These are phyloP conservation scores for Dalbergia cultrata DNA, from an alignment of 306 rosid species.

Conservation along the genomic window DNA sequence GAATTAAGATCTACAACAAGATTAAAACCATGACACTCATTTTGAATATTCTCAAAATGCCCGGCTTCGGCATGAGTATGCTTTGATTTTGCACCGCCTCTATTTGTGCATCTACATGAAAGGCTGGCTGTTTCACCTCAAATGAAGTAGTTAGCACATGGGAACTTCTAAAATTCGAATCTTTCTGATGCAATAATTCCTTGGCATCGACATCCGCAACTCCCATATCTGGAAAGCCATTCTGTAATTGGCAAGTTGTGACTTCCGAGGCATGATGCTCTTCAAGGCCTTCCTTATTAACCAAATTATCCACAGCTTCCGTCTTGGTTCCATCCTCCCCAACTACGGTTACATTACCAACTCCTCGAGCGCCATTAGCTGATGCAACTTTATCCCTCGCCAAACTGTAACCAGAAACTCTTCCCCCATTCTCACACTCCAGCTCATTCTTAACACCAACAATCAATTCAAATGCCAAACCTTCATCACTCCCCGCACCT, in stretches of 20 bases:
- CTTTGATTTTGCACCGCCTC: conserved; percentile 44
- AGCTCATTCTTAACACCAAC: conserved; percentile 31
- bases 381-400: neutral
- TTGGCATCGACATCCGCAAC: neutral
- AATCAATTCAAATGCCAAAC: conserved; percentile 34
- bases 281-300: neutral
- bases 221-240: conserved; percentile 36
- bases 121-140: conserved; percentile 41
- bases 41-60: conserved; percentile 28
- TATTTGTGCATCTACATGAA: conserved; percentile 39
- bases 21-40: conserved; percentile 46
- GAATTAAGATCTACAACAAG: conserved; percentile 66
- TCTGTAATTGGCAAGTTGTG: conserved; percentile 27
- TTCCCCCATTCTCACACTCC: conserved; percentile 19
- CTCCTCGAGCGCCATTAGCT: conserved; percentile 34
- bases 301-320: conserved; percentile 35
- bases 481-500: conserved; percentile 29
- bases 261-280: conserved; percentile 30
- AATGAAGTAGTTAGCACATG: conserved; percentile 1
- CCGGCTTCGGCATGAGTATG: conserved; percentile 25
- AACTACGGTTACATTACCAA: conserved; percentile 21
- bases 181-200: conserved; percentile 39
- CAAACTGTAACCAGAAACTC: conserved; percentile 26
- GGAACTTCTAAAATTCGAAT: neutral
- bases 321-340: conserved; percentile 21